Conservation (phyloP, 352 stramenopile genomes). For the Paralagenidium karlingii region DNA sequence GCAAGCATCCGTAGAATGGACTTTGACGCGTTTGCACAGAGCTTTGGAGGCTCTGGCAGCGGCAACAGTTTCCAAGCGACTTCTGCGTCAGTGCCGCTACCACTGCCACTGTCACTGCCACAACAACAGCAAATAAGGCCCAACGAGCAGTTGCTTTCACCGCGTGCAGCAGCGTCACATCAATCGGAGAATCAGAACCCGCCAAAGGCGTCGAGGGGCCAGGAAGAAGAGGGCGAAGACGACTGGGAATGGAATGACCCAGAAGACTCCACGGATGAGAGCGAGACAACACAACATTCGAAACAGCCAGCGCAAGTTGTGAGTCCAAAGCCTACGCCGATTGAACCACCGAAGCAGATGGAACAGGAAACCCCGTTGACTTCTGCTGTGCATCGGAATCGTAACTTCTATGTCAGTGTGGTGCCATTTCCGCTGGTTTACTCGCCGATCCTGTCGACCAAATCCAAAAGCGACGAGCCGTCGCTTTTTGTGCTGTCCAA, state of each 20-base stretch:
- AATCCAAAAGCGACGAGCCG: conserved; percentile 18
- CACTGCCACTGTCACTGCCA: neutral
- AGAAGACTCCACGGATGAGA: conserved; percentile 5
- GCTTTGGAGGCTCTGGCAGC: conserved; percentile 9
- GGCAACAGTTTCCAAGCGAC: conserved; percentile 5
- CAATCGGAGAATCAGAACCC: no score
- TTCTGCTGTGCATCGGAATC: no score
- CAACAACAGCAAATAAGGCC: conserved; percentile 2
- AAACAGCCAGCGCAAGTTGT: neutral
- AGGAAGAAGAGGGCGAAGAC: conserved; percentile 7
- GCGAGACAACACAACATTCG: no score
- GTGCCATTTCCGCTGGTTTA: conserved; percentile 44
- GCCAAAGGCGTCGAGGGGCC: neutral
- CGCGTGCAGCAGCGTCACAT: no score
- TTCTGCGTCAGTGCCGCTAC: conserved; percentile 1
- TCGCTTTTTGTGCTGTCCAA: conserved; percentile 66
- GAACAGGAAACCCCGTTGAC: neutral
- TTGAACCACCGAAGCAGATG: neutral
- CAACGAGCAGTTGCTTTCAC: neutral
- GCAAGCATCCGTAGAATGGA: no score
- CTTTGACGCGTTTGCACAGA: conserved; percentile 36
- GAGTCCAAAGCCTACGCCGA: no score
- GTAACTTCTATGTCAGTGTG: conserved; percentile 30
- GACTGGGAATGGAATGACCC: conserved; percentile 45
- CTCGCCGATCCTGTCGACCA: conserved; percentile 32